A percentile compares a stretch with the other conserved stretches of the same genome.
Conservation (phyloP, 768 basidiomycete species). For the Cystobasidium ongulense region DNA sequence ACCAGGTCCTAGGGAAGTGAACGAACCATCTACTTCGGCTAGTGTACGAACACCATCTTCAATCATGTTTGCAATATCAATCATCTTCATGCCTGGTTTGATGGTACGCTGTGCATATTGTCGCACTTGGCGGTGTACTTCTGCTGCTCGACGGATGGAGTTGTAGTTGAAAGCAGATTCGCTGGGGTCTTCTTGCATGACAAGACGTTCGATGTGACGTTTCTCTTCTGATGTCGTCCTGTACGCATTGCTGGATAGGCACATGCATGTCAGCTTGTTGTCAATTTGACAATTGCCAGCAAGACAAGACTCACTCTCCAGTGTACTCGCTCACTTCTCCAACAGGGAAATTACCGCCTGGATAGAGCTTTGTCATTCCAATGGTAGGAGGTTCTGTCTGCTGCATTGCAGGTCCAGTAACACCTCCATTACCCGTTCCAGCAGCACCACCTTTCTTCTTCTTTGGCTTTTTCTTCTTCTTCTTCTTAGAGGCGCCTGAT, state of each 20-base stretch:
- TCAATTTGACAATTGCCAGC: background rate
- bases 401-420: constrained; percentile 45
- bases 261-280: background rate
- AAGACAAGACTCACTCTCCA: constrained; percentile 61
- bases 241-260: constrained; percentile 65
- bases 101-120: constrained; percentile 71
- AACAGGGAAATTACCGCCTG: constrained; percentile 75
- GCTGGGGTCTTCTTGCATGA: constrained; percentile 61
- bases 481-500: constrained; percentile 29
- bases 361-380: constrained; percentile 79
- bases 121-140: constrained; percentile 89
- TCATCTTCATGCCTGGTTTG: constrained; percentile 86
- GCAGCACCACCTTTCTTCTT: constrained; percentile 56
- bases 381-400: constrained; percentile 90
- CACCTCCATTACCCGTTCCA: too few species aligned
- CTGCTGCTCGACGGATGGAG: constrained; percentile 81
- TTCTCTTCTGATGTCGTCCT: constrained; percentile 86
- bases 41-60: constrained; percentile 84
- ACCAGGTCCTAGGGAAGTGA: constrained; percentile 10
- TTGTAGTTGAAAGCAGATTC: constrained; percentile 60
- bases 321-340: constrained; percentile 87
- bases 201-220: constrained; percentile 67
- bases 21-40: constrained; percentile 72
- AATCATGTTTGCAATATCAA: constrained; percentile 83
- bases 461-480: constrained; percentile 62